Base-by-base conservation (phyloP, 225 moss, liverwort and hornwort genomes). In the Sphagnum tenellum region DNA sequence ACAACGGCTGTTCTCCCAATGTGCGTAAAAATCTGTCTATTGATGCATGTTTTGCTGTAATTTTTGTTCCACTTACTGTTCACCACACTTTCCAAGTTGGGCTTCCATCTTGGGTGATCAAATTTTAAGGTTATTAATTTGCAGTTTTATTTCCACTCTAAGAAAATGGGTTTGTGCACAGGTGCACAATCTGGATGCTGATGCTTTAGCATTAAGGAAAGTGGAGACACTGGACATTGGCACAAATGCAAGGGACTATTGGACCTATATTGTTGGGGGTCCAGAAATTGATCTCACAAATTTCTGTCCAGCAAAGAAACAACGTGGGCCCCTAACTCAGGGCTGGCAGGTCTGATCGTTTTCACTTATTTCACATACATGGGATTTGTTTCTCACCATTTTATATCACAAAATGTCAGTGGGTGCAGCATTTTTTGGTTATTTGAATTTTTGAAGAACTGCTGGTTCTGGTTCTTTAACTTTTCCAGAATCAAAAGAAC, bases 231-330 rank as follows among this genome's bases (percentile, higher is more conserved):
- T 95, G 67, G 89, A 95, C 67, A 95, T 95, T 56, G 82, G 88
- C 9, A 81, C 84, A 47, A 82, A 78, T 60, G 79, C 62, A 59
- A 80, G 67, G 69, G 95, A 95, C 63, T 91, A 95, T 69, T 95
- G 95, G 95, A 86, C 82, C 71, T 94, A 90, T 69, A 68, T 89
- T 5, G 79, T 94, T 49, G 94, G 88, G 48, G 94, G 94, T 63
- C 86, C 86, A n/a, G 74, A 77, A 57, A 65, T 89, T 45, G 89
- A 95, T 77, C 92, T 91, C 62, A 71, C 74, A 65, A 84, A 74
- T 68, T 95, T 91, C 66, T 74, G 82, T 65, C 89, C 91, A 56
- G 66, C 73, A 64, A 92, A 81, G 78, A 88, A 91, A 49, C 89
- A 81, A 45, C 84, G 95, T 76, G 95, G 95, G 65, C 80, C 71